Evolutionary conservation across 2,329 filamentous ascomycete genomes (phyloP), one percentile per base, ranked within the genome.

Genomic region (Hypoxylon sp.): DNA sequence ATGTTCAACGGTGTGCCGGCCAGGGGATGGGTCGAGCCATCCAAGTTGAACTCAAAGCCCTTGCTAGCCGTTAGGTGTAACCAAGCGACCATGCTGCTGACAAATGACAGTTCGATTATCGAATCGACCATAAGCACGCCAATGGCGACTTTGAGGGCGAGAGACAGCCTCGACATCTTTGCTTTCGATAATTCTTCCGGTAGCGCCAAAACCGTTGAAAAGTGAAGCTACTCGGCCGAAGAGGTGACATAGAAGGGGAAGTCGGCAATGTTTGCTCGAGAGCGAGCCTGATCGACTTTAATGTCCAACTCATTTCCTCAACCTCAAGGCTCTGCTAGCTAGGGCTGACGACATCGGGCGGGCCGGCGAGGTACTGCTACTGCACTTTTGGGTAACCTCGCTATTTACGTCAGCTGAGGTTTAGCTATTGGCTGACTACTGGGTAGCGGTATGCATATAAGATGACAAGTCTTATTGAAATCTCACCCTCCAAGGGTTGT

Each of bases 71-170:
- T 73, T 22, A 63, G 60, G 61, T 79, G 76, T 3, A 82, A 70
- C 72, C 77, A 82, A 14, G 73, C 71, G 32, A 81, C 77, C 65
- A 76, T 81, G 67, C 73, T 75, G 49, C 77, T 78, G 52, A 81
- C 72, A 32, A 82, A 75, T 38, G 74, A 72, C 20, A 82, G 64
- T 65, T 80, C 78, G 67, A 82, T 75, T 54, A 76, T 71, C 11
- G 78, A 76, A 57, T 79, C 78, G 40, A 78, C 67, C 60, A 76
- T 70, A 18, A 81, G 73, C 7, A 81, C 63, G 30, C 71, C 71
- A 12, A 80, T 62, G 24, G 71, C 67, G 42, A 73, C 24, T 45
- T 68, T 70, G 53, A 75, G 69, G 11, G 67, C 65, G 26, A 69
- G 42, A 2, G 68, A 68, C 11, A 66, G 44, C 30, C 28, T 48